phyloP scores from a whole-genome alignment of 495 filamentous ascomycete genomes.

The Chaetomium cochliodes region DNA sequence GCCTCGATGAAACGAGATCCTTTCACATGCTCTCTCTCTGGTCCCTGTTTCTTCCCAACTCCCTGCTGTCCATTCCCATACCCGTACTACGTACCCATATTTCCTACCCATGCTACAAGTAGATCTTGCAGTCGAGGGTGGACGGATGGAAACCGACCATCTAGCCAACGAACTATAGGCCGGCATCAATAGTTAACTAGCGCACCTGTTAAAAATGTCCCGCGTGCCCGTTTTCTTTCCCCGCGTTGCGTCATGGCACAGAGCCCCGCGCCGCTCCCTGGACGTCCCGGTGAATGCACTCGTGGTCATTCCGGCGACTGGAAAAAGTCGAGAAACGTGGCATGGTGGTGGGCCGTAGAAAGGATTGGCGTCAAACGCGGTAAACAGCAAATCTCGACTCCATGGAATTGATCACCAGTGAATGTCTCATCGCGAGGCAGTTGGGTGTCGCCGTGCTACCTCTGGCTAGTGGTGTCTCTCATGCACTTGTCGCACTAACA shows the following conservation, averaged over 20 bases:
- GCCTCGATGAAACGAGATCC: neutral
- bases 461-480: neutral
- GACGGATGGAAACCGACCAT: neutral
- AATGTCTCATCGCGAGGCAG: neutral
- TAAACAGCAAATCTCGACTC: neutral
- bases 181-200: neutral
- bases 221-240: neutral
- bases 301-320: neutral
- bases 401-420: neutral
- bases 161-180: too few relatives aligned
- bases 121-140: neutral
- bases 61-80: neutral
- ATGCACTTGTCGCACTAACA: neutral
- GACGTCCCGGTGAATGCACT: neutral
- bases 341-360: neutral
- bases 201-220: neutral
- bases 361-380: neutral
- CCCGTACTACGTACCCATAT: neutral
- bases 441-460: neutral
- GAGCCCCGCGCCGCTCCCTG: neutral
- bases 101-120: too few relatives aligned
- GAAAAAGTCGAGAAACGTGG: neutral
- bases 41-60: neutral
- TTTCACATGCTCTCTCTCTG: neutral
- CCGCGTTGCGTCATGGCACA: neutral